Evolutionary conservation across 768 basidiomycete genomes (phyloP).

Genomic region (Suillus luteus): DNA sequence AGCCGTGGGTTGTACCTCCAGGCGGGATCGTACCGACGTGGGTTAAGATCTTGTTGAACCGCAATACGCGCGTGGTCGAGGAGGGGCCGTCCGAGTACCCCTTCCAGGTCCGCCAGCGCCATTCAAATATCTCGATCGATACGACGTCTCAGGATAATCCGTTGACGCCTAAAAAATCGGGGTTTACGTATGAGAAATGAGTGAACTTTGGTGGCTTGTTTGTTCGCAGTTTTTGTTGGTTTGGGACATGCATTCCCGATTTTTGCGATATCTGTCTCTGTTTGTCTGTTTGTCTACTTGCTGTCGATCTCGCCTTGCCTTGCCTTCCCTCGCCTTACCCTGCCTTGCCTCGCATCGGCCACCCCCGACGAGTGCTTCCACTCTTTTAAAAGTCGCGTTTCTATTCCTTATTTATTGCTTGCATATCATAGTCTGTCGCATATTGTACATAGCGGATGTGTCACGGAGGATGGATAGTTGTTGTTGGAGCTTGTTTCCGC

Average conservation of each 20-base stretch:
- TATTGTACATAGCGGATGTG: slow-evolving; percentile 1
- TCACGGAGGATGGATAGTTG: too few species aligned
- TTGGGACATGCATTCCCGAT: too few species aligned
- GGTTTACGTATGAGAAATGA: slow-evolving; percentile 29
- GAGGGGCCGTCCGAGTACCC: slow-evolving; percentile 28
- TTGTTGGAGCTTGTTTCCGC: neutral
- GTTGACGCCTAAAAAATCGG: slow-evolving; percentile 26
- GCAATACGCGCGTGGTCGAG: neutral
- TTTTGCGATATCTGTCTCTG: too few species aligned
- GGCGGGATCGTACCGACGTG: slow-evolving; percentile 69
- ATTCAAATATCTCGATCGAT: slow-evolving; percentile 35
- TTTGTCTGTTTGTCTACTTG: too few species aligned
- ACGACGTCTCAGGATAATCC: slow-evolving; percentile 28
- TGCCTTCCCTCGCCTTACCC: too few species aligned
- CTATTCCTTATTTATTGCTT: slow-evolving; percentile 3
- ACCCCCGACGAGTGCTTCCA: neutral
- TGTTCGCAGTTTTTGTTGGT: too few species aligned
- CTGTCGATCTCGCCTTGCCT: too few species aligned
- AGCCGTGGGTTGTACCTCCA: slow-evolving; percentile 72
- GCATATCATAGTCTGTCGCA: neutral
- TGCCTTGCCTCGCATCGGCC: neutral
- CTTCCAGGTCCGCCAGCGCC: slow-evolving; percentile 34
- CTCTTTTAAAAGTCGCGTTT: neutral
- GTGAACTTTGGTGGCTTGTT: too few species aligned
- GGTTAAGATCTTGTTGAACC: slow-evolving; percentile 42